A percentile compares a stretch with the other conserved stretches of the same genome.
phyloP scores from a whole-genome alignment of 148 eudicot species.

The Camellia lanceoleosa region DNA sequence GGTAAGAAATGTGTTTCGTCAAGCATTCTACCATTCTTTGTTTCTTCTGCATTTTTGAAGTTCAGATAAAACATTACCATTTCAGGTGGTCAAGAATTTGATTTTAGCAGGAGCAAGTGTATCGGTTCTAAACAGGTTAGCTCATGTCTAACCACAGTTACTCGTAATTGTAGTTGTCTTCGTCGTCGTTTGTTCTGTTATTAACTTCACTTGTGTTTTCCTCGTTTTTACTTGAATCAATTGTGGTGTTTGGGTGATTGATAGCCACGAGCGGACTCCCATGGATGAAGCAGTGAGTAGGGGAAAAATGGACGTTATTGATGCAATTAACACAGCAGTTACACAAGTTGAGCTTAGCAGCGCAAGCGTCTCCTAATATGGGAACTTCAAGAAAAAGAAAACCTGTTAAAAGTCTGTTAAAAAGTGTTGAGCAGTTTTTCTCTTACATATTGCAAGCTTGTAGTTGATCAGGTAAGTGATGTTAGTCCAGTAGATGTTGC shows the following conservation, averaged over 20 bases:
- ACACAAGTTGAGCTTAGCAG: conserved; percentile 59
- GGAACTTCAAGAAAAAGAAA: neutral
- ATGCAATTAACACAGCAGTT: conserved; percentile 58
- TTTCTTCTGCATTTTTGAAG: neutral
- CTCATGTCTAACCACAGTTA: neutral
- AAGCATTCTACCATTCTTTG: neutral
- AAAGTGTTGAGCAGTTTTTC: no score
- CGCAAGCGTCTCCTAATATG: conserved; percentile 40
- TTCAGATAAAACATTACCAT: neutral
- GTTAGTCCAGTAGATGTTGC: no score
- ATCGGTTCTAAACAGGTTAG: conserved; percentile 59
- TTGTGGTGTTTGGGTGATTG: neutral
- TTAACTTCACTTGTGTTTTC: neutral
- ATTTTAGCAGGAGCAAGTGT: conserved; percentile 67
- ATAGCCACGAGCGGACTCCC: conserved; percentile 76
- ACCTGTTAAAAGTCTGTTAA: no score
- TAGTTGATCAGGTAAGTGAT: no score
- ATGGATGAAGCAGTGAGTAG: conserved; percentile 58
- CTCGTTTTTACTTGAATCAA: neutral
- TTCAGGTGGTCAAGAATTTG: conserved; percentile 69
- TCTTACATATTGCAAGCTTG: no score
- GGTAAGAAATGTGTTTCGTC: conserved; percentile 29
- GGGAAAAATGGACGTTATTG: conserved; percentile 64
- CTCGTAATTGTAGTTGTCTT: no score
- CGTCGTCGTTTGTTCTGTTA: neutral